Evolutionary conservation across 2,329 filamentous ascomycete species (phyloP), one percentile per base, ranked within the genome.

Genomic region (Alternaria burnsii): DNA sequence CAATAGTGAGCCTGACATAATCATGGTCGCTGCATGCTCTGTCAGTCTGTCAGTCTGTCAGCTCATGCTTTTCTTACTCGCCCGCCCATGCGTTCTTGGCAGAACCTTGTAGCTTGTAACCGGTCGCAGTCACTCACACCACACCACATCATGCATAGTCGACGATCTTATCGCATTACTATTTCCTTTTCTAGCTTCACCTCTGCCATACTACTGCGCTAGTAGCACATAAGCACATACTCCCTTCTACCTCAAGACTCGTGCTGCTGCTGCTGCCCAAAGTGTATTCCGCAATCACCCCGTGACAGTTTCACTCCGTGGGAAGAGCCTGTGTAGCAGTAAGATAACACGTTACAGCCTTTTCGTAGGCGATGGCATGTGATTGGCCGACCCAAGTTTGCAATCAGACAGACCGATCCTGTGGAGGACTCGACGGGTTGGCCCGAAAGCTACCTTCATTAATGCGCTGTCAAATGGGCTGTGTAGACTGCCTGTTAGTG

Each of bases 381-480:
- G 28, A 30, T 30, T 30, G 55, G 51, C 14, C n/a, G 3, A 7
- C 41, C 22, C 2, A 20, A 22, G 22, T n/a, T n/a, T 24, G 41
- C 38, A 54, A 58, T 51, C 32, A 41, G 42, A 40, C 20, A 34
- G 24, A 43, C 41, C 32, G 22, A 42, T 41, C 32, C 16, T 26
- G 40, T 51, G 14, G 57, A 46, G n/a, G 36, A 22, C 34, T 5
- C 44, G 14, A 51, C 57, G 57, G 54, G 42, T 28, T 61, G 53
- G 26, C 58, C 54, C 58, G 54, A 52, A 22, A 12, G 12, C 34
- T 48, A 40, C 54, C 26, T 46, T 61, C 59, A 61, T 61, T 59
- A 38, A 52, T 52, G 58, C 52, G 5, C 58, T 46, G 58, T 59
- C 58, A 59, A 59, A 59, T 59, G 34, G 52, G 46, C 46, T 47